A percentile compares a stretch with the other conserved stretches of the same genome.
phyloP scores from a whole-genome alignment of 2,329 filamentous ascomycete species.

The Fusarium nodosum region DNA sequence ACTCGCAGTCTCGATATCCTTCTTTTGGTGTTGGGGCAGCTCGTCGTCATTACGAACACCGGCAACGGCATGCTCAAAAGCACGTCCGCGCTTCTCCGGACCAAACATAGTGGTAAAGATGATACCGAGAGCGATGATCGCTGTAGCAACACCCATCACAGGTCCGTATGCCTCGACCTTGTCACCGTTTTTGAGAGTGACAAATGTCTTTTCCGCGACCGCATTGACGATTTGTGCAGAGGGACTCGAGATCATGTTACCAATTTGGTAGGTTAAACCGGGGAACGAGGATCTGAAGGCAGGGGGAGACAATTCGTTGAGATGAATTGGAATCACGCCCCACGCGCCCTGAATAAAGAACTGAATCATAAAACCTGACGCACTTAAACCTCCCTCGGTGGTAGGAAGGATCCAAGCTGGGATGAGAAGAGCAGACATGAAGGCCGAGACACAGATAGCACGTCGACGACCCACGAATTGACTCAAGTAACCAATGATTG shows the following conservation, averaged over 20 bases:
- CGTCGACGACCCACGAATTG: constrained; percentile 82
- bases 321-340: constrained; percentile 78
- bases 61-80: constrained; percentile 72
- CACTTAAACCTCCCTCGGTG: constrained; percentile 71
- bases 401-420: constrained; percentile 78
- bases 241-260: constrained; percentile 80
- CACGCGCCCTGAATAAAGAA: constrained; percentile 76
- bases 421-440: constrained; percentile 73
- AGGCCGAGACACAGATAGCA: constrained; percentile 71
- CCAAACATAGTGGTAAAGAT: constrained; percentile 76
- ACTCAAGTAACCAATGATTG: constrained; percentile 79
- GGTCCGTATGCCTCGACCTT: constrained; percentile 78
- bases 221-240: constrained; percentile 84
- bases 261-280: constrained; percentile 79
- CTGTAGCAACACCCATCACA: constrained; percentile 81
- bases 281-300: constrained; percentile 79
- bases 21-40: constrained; percentile 34
- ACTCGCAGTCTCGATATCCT: constrained; percentile 50
- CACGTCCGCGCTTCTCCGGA: constrained; percentile 78
- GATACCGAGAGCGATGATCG: constrained; percentile 80
- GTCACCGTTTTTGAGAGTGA: constrained; percentile 68
- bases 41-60: constrained; percentile 51
- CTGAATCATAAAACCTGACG: constrained; percentile 76
- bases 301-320: constrained; percentile 79
- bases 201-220: constrained; percentile 72